Base-by-base conservation (phyloP, 2,329 filamentous ascomycete species). In the Botrytis aclada region DNA sequence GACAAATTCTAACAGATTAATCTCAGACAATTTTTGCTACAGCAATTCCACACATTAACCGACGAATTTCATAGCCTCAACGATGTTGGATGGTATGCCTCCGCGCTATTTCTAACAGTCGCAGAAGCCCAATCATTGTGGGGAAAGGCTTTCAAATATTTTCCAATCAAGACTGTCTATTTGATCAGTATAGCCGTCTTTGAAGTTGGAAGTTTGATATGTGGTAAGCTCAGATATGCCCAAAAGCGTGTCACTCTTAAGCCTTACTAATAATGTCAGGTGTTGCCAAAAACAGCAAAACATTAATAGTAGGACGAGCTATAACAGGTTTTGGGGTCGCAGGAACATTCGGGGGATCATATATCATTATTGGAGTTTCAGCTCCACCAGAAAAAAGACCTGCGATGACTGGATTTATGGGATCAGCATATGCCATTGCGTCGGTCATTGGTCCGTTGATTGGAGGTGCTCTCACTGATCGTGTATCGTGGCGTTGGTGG, bases 91-190 rank as follows among this genome's bases (percentile, higher is more conserved):
- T 82, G 81, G 88, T 89, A 89, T 74, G 86, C 86, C 3, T 84
- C 86, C 41, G 85, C 85, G 64, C 87, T 84, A 74, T 86, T 86
- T 79, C 80, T 86, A 77, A 84, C 83, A 3, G 78, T 84, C 65
- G 84, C 82, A 6, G 67, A 64, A 0, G 74, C 73, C 29, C 64
- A 70, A 25, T 73, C 73, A 5, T 32, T 62, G 3, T 77, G 74
- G 75, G 76, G 76, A 10, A 77, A 77, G 62, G 25, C 56, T 4
- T 79, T 75, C 43, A 78, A 78, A 66, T 75, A 76, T 43, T 79
- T 79, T 69, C 37, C 69, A 14, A 67, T 79, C 18, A 81, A 80
- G 62, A 72, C 62, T 32, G 74, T 72, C 16, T 80, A 76, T 73
- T 70, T 80, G 7, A 37, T 72, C 9, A 71, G 75, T n/a, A 77